Percentiles rank a stretch among this genome's conserved stretches.
Evolutionary conservation across 139 green algal genomes (phyloP).

Genomic region (Picochlorum sp.): DNA sequence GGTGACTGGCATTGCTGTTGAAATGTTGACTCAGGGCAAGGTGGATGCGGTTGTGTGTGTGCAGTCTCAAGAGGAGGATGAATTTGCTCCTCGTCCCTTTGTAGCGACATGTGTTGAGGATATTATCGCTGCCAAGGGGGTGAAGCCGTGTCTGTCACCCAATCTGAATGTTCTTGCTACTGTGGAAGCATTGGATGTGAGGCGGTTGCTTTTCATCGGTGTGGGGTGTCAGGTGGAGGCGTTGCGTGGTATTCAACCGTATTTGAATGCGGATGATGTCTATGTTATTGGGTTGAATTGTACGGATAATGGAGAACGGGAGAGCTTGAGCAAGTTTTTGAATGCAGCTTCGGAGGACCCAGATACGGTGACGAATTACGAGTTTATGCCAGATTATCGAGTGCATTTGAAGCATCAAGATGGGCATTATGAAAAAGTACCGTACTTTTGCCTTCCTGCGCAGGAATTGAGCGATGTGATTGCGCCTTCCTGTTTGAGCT

Average conservation of each 20-base stretch:
- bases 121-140: slow-evolving; percentile 75
- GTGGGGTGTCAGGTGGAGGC: slow-evolving; percentile 91
- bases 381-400: slow-evolving; percentile 81
- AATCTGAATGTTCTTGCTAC: slow-evolving; percentile 89
- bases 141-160: slow-evolving; percentile 87
- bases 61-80: slow-evolving; percentile 71
- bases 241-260: slow-evolving; percentile 75
- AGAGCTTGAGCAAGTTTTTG: slow-evolving; percentile 86
- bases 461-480: slow-evolving; percentile 93
- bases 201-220: slow-evolving; percentile 88
- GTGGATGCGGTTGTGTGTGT: slow-evolving; percentile 97
- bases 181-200: slow-evolving; percentile 80
- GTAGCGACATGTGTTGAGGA: slow-evolving; percentile 75
- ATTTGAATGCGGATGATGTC: slow-evolving; percentile 84
- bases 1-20: slow-evolving; percentile 67
- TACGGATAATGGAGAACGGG: slow-evolving; percentile 79
- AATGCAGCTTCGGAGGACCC: slow-evolving; percentile 61
- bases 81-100: slow-evolving; percentile 69
- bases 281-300: slow-evolving; percentile 95
- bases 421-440: slow-evolving; percentile 80
- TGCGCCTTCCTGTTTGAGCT: slow-evolving; percentile 84
- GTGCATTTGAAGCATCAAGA: slow-evolving; percentile 81
- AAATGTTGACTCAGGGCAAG: slow-evolving; percentile 70
- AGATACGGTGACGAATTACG: slow-evolving; percentile 83
- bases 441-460: slow-evolving; percentile 95